Evolutionary conservation across 148 eudicot species (phyloP).

Genomic region (Rhododendron griersonianum): DNA sequence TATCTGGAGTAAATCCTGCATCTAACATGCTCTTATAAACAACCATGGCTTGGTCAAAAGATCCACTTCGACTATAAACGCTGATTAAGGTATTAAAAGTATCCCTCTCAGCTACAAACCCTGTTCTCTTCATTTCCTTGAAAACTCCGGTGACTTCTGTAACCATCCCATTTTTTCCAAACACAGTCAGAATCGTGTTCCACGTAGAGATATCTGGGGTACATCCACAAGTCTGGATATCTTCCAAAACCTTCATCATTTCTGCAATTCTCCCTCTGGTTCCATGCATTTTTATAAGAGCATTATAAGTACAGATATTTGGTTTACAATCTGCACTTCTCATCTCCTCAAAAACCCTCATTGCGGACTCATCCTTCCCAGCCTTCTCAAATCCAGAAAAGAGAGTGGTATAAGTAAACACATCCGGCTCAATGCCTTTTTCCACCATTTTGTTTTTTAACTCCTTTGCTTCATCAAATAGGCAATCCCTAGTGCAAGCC

Average conservation of each 20-base stretch:
- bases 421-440: slow-evolving; percentile 79
- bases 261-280: slow-evolving; percentile 68
- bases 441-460: slow-evolving; percentile 66
- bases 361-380: slow-evolving; percentile 86
- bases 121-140: slow-evolving; percentile 82
- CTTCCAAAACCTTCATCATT: slow-evolving; percentile 89
- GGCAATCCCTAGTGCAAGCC: slow-evolving; percentile 70
- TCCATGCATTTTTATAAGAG: slow-evolving; percentile 87
- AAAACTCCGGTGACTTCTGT: slow-evolving; percentile 65
- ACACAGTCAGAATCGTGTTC: slow-evolving; percentile 82
- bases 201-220: slow-evolving; percentile 85
- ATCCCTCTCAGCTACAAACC: slow-evolving; percentile 83
- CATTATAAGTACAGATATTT: slow-evolving; percentile 80
- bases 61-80: slow-evolving; percentile 83
- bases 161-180: slow-evolving; percentile 88
- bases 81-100: slow-evolving; percentile 84
- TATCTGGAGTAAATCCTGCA: slow-evolving; percentile 67
- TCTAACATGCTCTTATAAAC: slow-evolving; percentile 75
- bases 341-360: slow-evolving; percentile 88
- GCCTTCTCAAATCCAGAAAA: slow-evolving; percentile 92
- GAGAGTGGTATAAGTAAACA: slow-evolving; percentile 77
- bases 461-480: slow-evolving; percentile 71
- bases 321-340: slow-evolving; percentile 64
- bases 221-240: slow-evolving; percentile 60
- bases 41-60: slow-evolving; percentile 64